Evolutionary conservation across 106 monocot species (phyloP).

Genomic region (Gastrodia elata): DNA sequence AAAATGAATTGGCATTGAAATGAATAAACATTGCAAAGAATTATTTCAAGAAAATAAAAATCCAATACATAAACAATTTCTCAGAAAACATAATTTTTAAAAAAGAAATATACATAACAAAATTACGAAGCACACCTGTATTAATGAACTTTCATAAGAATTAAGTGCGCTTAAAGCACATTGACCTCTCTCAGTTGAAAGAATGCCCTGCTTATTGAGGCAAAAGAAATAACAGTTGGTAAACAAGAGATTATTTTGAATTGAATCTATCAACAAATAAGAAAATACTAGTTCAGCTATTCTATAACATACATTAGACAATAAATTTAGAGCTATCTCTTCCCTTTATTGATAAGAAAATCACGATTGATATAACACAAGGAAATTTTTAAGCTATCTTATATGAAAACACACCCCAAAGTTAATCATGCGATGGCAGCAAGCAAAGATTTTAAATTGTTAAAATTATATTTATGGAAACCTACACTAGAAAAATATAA

Average conservation of each 20-base stretch:
- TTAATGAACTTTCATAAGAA: slow-evolving; percentile 58
- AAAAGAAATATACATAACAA: neutral
- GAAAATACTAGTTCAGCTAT: neutral
- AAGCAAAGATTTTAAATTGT: too few species aligned
- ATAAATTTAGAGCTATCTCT: neutral
- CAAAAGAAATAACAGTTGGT: neutral
- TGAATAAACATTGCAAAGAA: neutral
- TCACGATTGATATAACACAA: too few species aligned
- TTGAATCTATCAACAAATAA: neutral
- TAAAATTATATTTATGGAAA: too few species aligned
- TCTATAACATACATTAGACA: neutral
- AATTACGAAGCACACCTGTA: slow-evolving; percentile 30
- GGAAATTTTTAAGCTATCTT: too few species aligned
- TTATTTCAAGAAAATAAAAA: slow-evolving; percentile 2
- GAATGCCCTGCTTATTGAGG: slow-evolving; percentile 54
- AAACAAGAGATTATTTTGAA: neutral
- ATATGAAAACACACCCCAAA: too few species aligned
- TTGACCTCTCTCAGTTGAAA: slow-evolving; percentile 84
- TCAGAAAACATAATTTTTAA: neutral
- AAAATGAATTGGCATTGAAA: neutral
- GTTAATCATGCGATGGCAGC: too few species aligned
- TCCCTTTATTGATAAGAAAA: neutral
- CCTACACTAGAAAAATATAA: too few species aligned
- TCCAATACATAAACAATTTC: neutral
- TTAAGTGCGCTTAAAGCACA: slow-evolving; percentile 37